Percentiles rank a stretch among this genome's conserved stretches.
phyloP scores from a whole-genome alignment of 2,329 filamentous ascomycete genomes.

The Thielaviopsis populi region DNA sequence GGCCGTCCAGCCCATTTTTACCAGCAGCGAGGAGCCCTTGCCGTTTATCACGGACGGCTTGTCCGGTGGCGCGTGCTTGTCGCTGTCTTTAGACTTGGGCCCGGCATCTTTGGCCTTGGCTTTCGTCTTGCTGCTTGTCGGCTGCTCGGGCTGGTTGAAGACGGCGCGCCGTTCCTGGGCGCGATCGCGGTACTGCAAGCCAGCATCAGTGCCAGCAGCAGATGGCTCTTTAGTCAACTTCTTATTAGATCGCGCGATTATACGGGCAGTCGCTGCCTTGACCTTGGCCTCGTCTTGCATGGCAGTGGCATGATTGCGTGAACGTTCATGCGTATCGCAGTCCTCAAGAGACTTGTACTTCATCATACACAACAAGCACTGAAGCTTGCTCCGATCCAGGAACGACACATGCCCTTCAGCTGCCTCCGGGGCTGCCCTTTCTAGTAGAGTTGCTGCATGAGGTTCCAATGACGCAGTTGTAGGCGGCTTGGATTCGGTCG shows the following conservation, averaged over 20 bases:
- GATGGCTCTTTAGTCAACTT: constrained; percentile 19
- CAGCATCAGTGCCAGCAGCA: constrained; percentile 15
- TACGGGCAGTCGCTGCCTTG: constrained; percentile 33
- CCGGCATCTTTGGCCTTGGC: constrained; percentile 9
- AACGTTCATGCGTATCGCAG: constrained; percentile 30
- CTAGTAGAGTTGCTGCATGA: neutral
- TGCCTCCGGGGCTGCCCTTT: constrained; percentile 6
- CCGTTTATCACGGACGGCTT: constrained; percentile 25
- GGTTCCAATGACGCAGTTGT: neutral
- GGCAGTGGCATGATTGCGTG: constrained; percentile 29
- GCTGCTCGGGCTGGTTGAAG: constrained; percentile 45
- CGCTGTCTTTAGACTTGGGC: constrained; percentile 25
- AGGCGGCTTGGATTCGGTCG: neutral
- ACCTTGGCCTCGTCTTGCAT: constrained; percentile 28
- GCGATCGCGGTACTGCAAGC: constrained; percentile 43
- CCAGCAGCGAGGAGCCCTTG: constrained; percentile 51
- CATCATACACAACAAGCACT: constrained; percentile 33
- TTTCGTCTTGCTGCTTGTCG: constrained; percentile 22
- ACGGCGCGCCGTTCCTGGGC: constrained; percentile 50
- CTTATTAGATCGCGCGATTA: constrained; percentile 24
- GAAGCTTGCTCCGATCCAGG: constrained; percentile 38
- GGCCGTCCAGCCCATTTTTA: constrained; percentile 58
- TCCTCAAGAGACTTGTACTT: constrained; percentile 32
- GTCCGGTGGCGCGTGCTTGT: neutral
- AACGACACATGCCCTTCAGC: constrained; percentile 31